Evolutionary conservation across 2,329 filamentous ascomycete genomes (phyloP), one percentile per base, ranked within the genome.

Genomic region (Microdochium paspali): DNA sequence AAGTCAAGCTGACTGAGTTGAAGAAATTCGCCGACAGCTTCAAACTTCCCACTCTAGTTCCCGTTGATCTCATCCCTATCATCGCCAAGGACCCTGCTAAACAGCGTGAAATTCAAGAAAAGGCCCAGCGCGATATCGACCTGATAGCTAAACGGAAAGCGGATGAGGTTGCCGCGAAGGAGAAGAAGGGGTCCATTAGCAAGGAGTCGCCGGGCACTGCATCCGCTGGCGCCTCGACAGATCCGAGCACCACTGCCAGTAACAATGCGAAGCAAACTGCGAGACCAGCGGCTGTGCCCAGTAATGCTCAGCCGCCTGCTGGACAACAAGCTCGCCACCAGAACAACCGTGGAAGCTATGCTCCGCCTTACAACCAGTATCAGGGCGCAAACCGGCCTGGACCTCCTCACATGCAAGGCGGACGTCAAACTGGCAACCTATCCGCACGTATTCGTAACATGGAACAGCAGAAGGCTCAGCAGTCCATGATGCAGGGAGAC

Each of bases 11-110:
- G 51, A 95, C 88, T 50, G 93, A 98, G 67, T 70, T 98, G 49
- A 94, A 93, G 73, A 95, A 91, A 61, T 98, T 98, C 65, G 89
- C 93, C 1, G 80, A 84, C 56, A 93, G 80, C 61, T 98, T 98
- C 74, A 97, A 97, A 69, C 78, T 98, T 18, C 85, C 87, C 45
- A 96, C 91, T 2, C 90, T 90, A 5, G 90, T 98, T 10, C 93
- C 93, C 1, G 83, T 80, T 46, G 93, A 98, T 65, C 70, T 98
- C 30, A 90, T 98, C 24, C 85, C 88, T 1, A 98, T 98, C 55
- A 85, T 98, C 51, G 91, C 93, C 49, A 98, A 97, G 64, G 93
- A 98, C 61, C 90, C 90, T n/a, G 77, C 73, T 43, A 98, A 96
- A 70, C 93, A 97, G 66, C 83, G 90, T 59, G 82, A 90, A 61